Evolutionary conservation across 176 grass and related monocot species (phyloP).

Genomic region (Lolium perenne): DNA sequence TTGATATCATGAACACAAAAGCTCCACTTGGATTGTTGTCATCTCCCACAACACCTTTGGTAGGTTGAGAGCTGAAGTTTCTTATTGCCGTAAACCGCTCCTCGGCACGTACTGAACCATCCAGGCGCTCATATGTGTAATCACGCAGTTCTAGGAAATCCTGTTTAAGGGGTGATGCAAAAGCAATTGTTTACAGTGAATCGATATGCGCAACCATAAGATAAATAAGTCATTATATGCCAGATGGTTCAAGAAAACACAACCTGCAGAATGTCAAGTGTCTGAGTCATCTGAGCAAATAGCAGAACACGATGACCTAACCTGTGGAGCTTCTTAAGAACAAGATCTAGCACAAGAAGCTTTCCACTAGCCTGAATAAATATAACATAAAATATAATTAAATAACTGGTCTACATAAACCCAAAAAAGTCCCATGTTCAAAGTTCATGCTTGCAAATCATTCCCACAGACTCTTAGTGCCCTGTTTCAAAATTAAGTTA

Average conservation of each 20-base stretch:
- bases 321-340: constrained; percentile 79
- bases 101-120: constrained; percentile 96
- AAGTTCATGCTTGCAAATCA: background rate
- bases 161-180: constrained; percentile 49
- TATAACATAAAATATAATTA: constrained; percentile 23
- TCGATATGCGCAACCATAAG: background rate
- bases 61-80: constrained; percentile 73
- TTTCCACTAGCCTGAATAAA: constrained; percentile 91
- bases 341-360: constrained; percentile 77
- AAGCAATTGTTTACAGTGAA: constrained; percentile 23
- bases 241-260: constrained; percentile 29
- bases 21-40: constrained; percentile 60
- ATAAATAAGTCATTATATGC: constrained; percentile 13
- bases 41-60: constrained; percentile 48
- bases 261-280: constrained; percentile 98
- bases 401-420: background rate
- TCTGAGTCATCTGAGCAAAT: constrained; percentile 99
- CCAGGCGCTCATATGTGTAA: constrained; percentile 90
- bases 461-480: constrained; percentile 8
- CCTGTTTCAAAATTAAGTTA: constrained; percentile 21
- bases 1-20: constrained; percentile 99
- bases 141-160: constrained; percentile 89
- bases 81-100: constrained; percentile 94
- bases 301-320: constrained; percentile 83
- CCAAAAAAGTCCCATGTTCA: background rate